Conservation (phyloP, 106 monocot genomes). For the Dendrobium officinale region DNA sequence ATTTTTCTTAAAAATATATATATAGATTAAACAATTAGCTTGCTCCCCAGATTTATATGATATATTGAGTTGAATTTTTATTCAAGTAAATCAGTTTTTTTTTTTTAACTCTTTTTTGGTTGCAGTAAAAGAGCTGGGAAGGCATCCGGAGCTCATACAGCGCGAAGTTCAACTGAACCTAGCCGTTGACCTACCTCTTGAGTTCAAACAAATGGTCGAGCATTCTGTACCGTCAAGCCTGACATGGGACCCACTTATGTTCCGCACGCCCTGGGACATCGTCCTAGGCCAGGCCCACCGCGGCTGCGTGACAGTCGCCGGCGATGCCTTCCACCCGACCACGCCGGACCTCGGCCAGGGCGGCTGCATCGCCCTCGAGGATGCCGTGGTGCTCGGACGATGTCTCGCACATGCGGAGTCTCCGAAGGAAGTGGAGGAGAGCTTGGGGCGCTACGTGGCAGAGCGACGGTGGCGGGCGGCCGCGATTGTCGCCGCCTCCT, state of each 20-base stretch:
- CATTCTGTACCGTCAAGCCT: slow-evolving; percentile 21
- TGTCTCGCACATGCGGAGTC: slow-evolving; percentile 21
- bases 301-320: slow-evolving; percentile 41
- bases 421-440: neutral
- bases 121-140: slow-evolving; percentile 15
- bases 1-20: too few relatives aligned
- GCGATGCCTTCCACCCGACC: slow-evolving; percentile 83
- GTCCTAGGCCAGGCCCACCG: slow-evolving; percentile 5
- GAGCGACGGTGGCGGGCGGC: slow-evolving; percentile 37
- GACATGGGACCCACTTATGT: slow-evolving; percentile 30
- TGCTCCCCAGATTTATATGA: too few relatives aligned
- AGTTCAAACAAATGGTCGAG: slow-evolving; percentile 14
- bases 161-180: slow-evolving; percentile 17
- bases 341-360: slow-evolving; percentile 84
- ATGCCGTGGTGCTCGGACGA: slow-evolving; percentile 50
- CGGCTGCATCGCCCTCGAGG: slow-evolving; percentile 69
- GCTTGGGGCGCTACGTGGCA: slow-evolving; percentile 16
- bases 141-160: slow-evolving; percentile 20
- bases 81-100: too few relatives aligned
- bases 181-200: slow-evolving; percentile 20
- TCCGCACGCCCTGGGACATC: slow-evolving; percentile 39
- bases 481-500: slow-evolving; percentile 26
- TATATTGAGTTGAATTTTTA: too few relatives aligned
- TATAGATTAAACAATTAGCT: too few relatives aligned
- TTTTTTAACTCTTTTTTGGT: neutral